Evolutionary conservation across 2,329 filamentous ascomycete species (phyloP).

Genomic region (Cercospora janseana): DNA sequence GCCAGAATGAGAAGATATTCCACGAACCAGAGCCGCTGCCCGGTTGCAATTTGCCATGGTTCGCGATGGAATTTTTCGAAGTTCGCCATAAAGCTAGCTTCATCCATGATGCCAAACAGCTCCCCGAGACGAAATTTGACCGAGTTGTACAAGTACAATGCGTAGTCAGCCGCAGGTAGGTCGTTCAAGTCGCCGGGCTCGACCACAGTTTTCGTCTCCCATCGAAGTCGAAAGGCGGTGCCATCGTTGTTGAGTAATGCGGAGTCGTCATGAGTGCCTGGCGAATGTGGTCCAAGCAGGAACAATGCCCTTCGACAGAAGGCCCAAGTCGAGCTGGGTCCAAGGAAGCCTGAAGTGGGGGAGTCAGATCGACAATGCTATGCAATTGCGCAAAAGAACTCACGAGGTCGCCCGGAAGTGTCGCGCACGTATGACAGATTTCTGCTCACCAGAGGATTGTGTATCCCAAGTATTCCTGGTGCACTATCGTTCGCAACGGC

Average conservation of each 20-base stretch:
- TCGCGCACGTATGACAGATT: conserved; percentile 13
- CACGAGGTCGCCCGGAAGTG: conserved; percentile 31
- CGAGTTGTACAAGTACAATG: conserved; percentile 54
- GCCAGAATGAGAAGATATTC: conserved; percentile 56
- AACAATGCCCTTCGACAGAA: conserved; percentile 51
- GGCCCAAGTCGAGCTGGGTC: conserved; percentile 58
- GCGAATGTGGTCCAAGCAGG: conserved; percentile 47
- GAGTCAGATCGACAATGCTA: conserved; percentile 2
- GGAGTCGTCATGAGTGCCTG: conserved; percentile 46
- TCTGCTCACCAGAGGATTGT: conserved; percentile 9
- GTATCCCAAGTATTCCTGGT: not conserved
- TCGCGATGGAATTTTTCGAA: conserved; percentile 45
- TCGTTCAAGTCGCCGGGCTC: conserved; percentile 38
- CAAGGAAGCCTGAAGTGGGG: conserved; percentile 48
- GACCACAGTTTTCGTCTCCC: conserved; percentile 44
- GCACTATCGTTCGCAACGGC: not conserved
- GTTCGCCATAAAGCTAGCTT: conserved; percentile 50
- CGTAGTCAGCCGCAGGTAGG: conserved; percentile 53
- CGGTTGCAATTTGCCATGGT: conserved; percentile 26
- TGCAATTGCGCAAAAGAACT: conserved; percentile 23
- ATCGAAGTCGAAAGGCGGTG: conserved; percentile 52
- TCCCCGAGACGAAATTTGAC: conserved; percentile 58
- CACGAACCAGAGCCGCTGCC: conserved; percentile 50
- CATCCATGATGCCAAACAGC: conserved; percentile 56
- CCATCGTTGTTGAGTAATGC: conserved; percentile 53